These are phyloP conservation scores for Inga oerstediana DNA, from an alignment of 306 rosid genomes.

Conservation along the genomic window DNA sequence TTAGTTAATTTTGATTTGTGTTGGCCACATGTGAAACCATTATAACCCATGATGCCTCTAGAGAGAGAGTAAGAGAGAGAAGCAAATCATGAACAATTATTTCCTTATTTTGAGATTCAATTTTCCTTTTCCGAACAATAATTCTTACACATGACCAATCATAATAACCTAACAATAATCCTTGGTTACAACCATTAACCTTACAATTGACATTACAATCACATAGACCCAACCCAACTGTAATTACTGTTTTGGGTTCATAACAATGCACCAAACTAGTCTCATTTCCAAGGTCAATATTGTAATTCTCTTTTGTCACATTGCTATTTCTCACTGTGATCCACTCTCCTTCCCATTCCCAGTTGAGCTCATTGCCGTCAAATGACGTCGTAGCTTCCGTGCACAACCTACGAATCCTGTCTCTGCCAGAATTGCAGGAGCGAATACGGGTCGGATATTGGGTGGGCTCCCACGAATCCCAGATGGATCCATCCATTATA, in stretches of 20 bases:
- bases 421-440: background rate
- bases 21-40: background rate
- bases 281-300: background rate
- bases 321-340: constrained; percentile 44
- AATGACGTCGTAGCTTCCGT: constrained; percentile 14
- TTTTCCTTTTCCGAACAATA: background rate
- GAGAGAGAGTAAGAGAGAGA: background rate
- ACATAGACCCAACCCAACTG: background rate
- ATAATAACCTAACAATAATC: background rate
- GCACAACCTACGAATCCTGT: constrained; percentile 45
- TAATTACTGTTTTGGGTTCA: background rate
- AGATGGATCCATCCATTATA: constrained; percentile 42
- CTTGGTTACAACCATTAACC: background rate
- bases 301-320: background rate
- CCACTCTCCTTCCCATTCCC: constrained; percentile 57
- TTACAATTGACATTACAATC: background rate
- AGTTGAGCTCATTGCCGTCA: background rate
- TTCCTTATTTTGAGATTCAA: background rate
- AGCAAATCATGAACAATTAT: constrained; percentile 1
- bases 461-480: constrained; percentile 38
- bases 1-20: background rate
- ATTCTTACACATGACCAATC: background rate
- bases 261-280: background rate
- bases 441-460: constrained; percentile 27
- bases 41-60: background rate